Evolutionary conservation across 192 early-diverging fungal species (phyloP), one percentile per base, ranked within the genome.

Genomic region (Pilobolus umbonatus): DNA sequence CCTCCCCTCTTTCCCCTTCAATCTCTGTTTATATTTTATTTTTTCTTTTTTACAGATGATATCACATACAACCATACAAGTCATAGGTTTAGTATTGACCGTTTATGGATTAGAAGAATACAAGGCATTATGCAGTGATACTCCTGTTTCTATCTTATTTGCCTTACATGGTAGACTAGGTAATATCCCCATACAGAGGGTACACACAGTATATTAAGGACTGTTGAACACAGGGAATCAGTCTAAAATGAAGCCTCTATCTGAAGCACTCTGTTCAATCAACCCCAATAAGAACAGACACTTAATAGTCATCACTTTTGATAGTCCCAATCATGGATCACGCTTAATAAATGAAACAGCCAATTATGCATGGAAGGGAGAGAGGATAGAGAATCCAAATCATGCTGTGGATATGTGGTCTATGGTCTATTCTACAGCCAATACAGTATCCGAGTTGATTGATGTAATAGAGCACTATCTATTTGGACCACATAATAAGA

Each of bases 271-370:
- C 7, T 65, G 63, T 21, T 31, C n/a, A 30, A 25, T 65, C 11
- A 65, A 65, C 17, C n/a, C 3, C 4, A 19, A 30, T 6, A 2
- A 19, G 8, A 28, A 7, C 1, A 43, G 32, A 45, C 21, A 24
- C 4, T 43, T 73, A 26, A 15, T 80, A 10, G 71, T 79, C 6
- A 68, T 77, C 8, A 45, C 73, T 0, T 81, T 80, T 53, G 82
- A 84, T 56, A 75, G 80, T 32, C 54, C 68, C 19, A 84, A 84
- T 52, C 82, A 84, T 56, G 82, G 82, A 22, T 55, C 43, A 2
- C 68, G 80, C 5, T 64, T 73, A 12, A 28, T 73, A 4, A 28
- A 68, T 19, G 38, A 62, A 19, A 24, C 51, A 9, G 31, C 40
- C 5, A 80, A 80, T 44, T 61, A 46, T 30, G 35, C 70, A 3